A percentile compares a stretch with the other conserved stretches of the same genome.
phyloP scores from a whole-genome alignment of 257 asterid genomes.

The Datura wrightii region DNA sequence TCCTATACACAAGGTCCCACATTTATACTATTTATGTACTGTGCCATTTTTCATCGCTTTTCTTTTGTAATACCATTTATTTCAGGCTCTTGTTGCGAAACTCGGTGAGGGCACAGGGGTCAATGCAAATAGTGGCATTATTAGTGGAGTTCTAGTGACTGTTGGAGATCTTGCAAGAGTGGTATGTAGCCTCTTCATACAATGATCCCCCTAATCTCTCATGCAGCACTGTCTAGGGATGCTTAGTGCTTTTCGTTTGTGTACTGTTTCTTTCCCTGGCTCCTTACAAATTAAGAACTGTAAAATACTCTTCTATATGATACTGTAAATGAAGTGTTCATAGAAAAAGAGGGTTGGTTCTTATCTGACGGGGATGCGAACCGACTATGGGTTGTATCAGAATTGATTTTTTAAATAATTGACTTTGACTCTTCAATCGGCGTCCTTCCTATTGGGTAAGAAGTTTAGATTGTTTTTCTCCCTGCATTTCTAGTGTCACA shows the following conservation, averaged over 20 bases:
- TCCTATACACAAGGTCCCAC: slow-evolving; percentile 91
- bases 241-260: slow-evolving; percentile 11
- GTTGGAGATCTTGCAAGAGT: slow-evolving; percentile 99
- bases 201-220: background rate
- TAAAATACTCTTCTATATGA: background rate
- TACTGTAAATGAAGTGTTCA: background rate
- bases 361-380: background rate
- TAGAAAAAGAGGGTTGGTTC: background rate
- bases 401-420: background rate
- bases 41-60: slow-evolving; percentile 30
- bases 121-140: slow-evolving; percentile 90
- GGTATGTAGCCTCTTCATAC: slow-evolving; percentile 61
- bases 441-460: background rate
- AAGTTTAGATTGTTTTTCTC: slow-evolving; percentile 14
- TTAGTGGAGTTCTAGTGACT: slow-evolving; percentile 96
- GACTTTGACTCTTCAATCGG: background rate
- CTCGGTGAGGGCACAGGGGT: slow-evolving; percentile 93
- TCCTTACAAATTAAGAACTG: background rate
- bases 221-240: slow-evolving; percentile 5
- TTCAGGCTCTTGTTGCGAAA: slow-evolving; percentile 94
- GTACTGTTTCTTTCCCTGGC: background rate
- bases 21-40: slow-evolving; percentile 20
- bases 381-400: background rate
- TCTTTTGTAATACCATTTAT: slow-evolving; percentile 35
- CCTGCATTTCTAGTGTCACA: slow-evolving; percentile 19